Conservation (phyloP, 768 basidiomycete genomes). For the Mycena capillaripes region DNA sequence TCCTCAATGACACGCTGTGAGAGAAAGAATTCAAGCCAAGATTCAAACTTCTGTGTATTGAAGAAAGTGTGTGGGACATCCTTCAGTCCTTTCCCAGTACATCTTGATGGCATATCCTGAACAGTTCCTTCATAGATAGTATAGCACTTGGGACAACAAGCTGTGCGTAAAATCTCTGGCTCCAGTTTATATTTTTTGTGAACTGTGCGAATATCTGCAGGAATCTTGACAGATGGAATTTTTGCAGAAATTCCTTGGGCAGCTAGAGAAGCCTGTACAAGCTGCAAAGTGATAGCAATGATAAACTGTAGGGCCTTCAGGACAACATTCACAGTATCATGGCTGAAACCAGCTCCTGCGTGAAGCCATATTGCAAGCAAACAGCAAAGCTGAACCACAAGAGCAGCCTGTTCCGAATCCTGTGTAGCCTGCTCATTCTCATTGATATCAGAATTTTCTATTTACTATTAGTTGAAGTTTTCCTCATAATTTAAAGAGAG, state of each 20-base stretch:
- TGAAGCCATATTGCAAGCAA: slow-evolving; percentile 29
- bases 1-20: slow-evolving; percentile 22
- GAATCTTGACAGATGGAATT: slow-evolving; percentile 6
- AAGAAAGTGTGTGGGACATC: slow-evolving; percentile 3
- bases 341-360: slow-evolving; percentile 9
- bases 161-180: slow-evolving; percentile 9
- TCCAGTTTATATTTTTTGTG: slow-evolving; percentile 11
- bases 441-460: neutral
- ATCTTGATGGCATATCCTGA: neutral
- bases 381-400: slow-evolving; percentile 15
- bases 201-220: slow-evolving; percentile 14
- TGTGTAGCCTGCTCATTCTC: neutral
- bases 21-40: slow-evolving; percentile 24
- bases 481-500: neutral
- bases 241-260: slow-evolving; percentile 4
- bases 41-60: slow-evolving; percentile 21
- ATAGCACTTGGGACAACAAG: slow-evolving; percentile 25
- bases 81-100: neutral
- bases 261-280: neutral
- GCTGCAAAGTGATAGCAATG: neutral
- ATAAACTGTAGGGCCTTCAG: no score
- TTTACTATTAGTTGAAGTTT: neutral
- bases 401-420: neutral
- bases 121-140: slow-evolving; percentile 5
- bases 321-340: slow-evolving; percentile 1